Conservation (phyloP, 306 rosid genomes). For the Senna tora region DNA sequence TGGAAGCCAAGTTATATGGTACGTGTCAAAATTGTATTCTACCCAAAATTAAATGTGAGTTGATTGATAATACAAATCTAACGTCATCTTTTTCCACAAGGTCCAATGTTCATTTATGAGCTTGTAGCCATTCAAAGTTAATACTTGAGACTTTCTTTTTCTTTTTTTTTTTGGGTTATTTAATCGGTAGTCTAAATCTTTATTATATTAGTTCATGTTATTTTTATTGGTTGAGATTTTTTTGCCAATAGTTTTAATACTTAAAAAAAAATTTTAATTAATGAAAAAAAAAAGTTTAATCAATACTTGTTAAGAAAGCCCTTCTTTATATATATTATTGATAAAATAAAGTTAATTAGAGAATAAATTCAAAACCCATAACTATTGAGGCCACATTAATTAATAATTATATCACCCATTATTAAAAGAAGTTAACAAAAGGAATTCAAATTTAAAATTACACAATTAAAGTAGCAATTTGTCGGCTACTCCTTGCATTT, state of each 20-base stretch:
- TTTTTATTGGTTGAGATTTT: too few species aligned
- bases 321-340: too few species aligned
- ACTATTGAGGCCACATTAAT: conserved; percentile 8
- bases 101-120: conserved; percentile 54
- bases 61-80: conserved; percentile 39
- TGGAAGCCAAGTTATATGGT: conserved; percentile 19
- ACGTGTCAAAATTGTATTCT: conserved; percentile 50
- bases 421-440: conserved; percentile 16
- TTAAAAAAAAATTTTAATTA: too few species aligned
- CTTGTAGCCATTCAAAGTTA: conserved; percentile 40
- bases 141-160: neutral
- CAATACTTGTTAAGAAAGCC: too few species aligned
- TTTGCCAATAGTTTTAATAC: too few species aligned
- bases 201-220: too few species aligned
- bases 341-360: neutral
- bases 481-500: conserved; percentile 53
- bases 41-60: conserved; percentile 39
- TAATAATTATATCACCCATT: conserved; percentile 37
- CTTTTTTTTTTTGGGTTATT: too few species aligned
- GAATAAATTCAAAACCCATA: conserved; percentile 24
- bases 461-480: conserved; percentile 40
- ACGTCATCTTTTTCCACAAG: conserved; percentile 45
- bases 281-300: too few species aligned
- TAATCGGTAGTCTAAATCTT: too few species aligned
- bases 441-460: conserved; percentile 26